Conservation (phyloP, 345 rosid genomes). For the Geranium brycei region DNA sequence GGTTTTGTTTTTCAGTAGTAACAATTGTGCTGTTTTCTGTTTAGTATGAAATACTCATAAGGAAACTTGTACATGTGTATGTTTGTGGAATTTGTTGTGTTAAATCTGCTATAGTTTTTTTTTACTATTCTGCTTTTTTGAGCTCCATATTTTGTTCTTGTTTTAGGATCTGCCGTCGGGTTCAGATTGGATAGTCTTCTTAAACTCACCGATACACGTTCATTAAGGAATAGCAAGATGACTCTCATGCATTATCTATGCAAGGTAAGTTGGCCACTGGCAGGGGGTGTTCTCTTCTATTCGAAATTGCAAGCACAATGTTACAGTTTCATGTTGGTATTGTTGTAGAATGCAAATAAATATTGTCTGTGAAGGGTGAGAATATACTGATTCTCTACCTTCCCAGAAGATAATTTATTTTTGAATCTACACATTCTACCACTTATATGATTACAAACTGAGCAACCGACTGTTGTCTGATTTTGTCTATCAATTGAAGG, state of each 20-base stretch:
- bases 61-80: background rate
- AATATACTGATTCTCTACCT: background rate
- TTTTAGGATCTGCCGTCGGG: slow-evolving; percentile 75
- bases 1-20: background rate
- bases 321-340: background rate
- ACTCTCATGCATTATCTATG: slow-evolving; percentile 97
- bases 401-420: background rate
- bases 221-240: slow-evolving; percentile 63
- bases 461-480: too few species aligned
- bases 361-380: background rate
- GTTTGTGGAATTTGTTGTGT: background rate
- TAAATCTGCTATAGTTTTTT: background rate
- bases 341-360: background rate
- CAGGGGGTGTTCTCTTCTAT: too few species aligned
- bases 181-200: slow-evolving; percentile 90
- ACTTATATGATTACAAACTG: too few species aligned
- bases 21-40: background rate
- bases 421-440: too few species aligned
- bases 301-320: too few species aligned
- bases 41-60: background rate
- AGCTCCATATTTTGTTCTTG: background rate
- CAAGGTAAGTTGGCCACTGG: slow-evolving; percentile 41
- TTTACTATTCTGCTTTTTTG: background rate
- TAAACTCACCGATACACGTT: slow-evolving; percentile 82
- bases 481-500: too few species aligned